A percentile compares a stretch with the other conserved stretches of the same genome.
phyloP scores from a whole-genome alignment of 768 basidiomycete genomes.

The Gymnopilus dilepis region DNA sequence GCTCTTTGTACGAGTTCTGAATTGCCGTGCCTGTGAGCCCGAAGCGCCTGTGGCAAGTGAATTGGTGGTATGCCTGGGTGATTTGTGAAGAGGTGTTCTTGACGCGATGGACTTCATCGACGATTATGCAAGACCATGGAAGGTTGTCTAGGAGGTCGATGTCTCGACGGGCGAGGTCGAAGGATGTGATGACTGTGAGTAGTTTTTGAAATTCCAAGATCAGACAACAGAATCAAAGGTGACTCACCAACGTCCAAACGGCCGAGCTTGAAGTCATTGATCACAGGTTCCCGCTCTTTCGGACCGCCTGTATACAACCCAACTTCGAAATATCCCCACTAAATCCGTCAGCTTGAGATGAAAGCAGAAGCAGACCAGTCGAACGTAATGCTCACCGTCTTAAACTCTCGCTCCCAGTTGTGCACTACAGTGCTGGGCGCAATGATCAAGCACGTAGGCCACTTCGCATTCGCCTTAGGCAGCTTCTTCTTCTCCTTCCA shows the following conservation, averaged over 20 bases:
- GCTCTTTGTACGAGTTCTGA: slow-evolving; percentile 89
- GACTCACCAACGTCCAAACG: slow-evolving; percentile 80
- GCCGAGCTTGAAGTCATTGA: slow-evolving; percentile 80
- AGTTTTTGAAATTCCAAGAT: too few species aligned
- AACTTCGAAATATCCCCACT: slow-evolving; percentile 97
- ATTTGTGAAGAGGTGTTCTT: slow-evolving; percentile 79
- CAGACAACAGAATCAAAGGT: background rate
- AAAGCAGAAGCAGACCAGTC: background rate
- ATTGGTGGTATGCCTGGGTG: slow-evolving; percentile 71
- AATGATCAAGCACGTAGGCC: slow-evolving; percentile 89
- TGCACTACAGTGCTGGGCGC: slow-evolving; percentile 83
- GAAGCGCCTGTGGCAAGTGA: slow-evolving; percentile 71
- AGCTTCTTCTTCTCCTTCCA: slow-evolving; percentile 60
- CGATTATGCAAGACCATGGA: slow-evolving; percentile 73
- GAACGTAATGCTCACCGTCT: slow-evolving; percentile 54
- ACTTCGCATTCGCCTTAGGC: slow-evolving; percentile 71
- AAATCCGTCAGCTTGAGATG: slow-evolving; percentile 1
- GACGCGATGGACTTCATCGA: slow-evolving; percentile 91
- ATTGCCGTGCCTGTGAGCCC: slow-evolving; percentile 83
- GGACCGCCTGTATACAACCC: slow-evolving; percentile 66
- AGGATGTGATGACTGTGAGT: slow-evolving; percentile 89
- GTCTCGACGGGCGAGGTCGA: slow-evolving; percentile 74
- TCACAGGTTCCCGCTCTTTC: slow-evolving; percentile 57
- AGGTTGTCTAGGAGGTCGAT: slow-evolving; percentile 73
- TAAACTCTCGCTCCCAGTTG: slow-evolving; percentile 92